Evolutionary conservation across 1,139 yeast genomes (phyloP).

Genomic region (Taiozyma sp.): DNA sequence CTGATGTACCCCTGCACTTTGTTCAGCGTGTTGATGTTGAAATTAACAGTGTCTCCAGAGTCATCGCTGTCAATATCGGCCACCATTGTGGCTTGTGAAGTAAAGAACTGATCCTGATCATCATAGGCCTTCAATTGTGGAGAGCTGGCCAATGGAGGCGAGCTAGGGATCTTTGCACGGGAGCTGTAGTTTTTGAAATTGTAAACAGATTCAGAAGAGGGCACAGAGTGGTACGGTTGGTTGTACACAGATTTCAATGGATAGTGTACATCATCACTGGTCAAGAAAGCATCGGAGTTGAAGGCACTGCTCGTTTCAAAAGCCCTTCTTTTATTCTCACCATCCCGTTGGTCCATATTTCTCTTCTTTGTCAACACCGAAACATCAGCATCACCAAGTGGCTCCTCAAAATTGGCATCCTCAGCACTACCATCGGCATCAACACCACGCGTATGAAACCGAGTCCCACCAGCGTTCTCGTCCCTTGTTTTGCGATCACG

Average conservation of each 20-base stretch:
- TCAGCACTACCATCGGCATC: not conserved
- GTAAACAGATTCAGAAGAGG: slow-evolving; percentile 20
- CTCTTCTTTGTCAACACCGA: slow-evolving; percentile 19
- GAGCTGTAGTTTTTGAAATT: slow-evolving; percentile 6
- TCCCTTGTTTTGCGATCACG: slow-evolving; percentile 20
- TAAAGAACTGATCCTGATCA: slow-evolving; percentile 5
- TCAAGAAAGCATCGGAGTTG: slow-evolving; percentile 14
- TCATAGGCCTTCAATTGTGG: slow-evolving; percentile 11
- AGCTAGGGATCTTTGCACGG: slow-evolving; percentile 14
- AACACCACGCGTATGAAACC: slow-evolving; percentile 25
- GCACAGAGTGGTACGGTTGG: slow-evolving; percentile 12
- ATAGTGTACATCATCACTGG: slow-evolving; percentile 16
- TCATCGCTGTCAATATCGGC: slow-evolving; percentile 8
- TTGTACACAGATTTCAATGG: slow-evolving; percentile 3
- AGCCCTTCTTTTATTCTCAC: slow-evolving; percentile 19
- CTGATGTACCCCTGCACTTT: slow-evolving; percentile 20
- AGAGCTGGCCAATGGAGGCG: slow-evolving; percentile 22
- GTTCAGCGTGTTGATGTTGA: slow-evolving; percentile 19
- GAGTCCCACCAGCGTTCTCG: slow-evolving; percentile 22
- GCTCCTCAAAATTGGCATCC: not conserved
- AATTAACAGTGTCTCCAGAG: slow-evolving; percentile 19
- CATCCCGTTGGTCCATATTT: slow-evolving; percentile 21
- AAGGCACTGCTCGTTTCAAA: slow-evolving; percentile 7
- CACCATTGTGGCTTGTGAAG: slow-evolving; percentile 22
- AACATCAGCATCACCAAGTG: not conserved